A percentile compares a stretch with the other conserved stretches of the same genome.
Conservation (phyloP, 2,329 filamentous ascomycete species). For the Dothiorella sarmentorum region DNA sequence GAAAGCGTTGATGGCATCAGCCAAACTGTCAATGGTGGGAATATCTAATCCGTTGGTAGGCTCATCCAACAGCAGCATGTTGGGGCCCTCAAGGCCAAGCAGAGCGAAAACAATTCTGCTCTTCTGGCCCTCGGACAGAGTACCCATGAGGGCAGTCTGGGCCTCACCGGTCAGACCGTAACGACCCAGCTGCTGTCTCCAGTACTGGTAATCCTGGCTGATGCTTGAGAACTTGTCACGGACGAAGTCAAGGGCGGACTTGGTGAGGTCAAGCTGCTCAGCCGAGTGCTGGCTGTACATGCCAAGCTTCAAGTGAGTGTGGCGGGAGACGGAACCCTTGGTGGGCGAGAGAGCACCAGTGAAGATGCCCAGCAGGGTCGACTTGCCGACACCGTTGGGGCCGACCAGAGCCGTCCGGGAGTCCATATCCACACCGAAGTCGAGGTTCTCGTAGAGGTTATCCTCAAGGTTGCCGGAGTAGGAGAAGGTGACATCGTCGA, state of each 20-base stretch:
- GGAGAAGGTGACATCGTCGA: slow-evolving; percentile 96
- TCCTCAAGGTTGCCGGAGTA: slow-evolving; percentile 89
- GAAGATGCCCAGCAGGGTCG: slow-evolving; percentile 92
- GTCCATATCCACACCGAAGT: slow-evolving; percentile 99
- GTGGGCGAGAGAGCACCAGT: slow-evolving; percentile 90
- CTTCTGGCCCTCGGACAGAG: slow-evolving; percentile 95
- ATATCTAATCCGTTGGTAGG: slow-evolving; percentile 99
- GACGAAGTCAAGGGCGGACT: slow-evolving; percentile 95
- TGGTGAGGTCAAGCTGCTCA: slow-evolving; percentile 96
- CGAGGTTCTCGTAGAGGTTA: slow-evolving; percentile 92
- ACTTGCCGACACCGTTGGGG: slow-evolving; percentile 99
- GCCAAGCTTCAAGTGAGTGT: slow-evolving; percentile 98
- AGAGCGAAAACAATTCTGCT: slow-evolving; percentile 97
- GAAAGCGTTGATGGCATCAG: slow-evolving; percentile 95
- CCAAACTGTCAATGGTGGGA: slow-evolving; percentile 94
- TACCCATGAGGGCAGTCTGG: slow-evolving; percentile 97
- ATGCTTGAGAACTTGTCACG: slow-evolving; percentile 88
- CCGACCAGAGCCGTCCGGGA: slow-evolving; percentile 94
- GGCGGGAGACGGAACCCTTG: slow-evolving; percentile 74
- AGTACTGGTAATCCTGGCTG: slow-evolving; percentile 98
- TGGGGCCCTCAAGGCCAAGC: slow-evolving; percentile 89
- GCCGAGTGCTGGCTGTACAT: slow-evolving; percentile 98
- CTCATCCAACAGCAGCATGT: slow-evolving; percentile 97
- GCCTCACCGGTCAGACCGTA: slow-evolving; percentile 92
- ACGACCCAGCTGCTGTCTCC: slow-evolving; percentile 92